Base-by-base conservation (phyloP, 1,139 yeast species). In the Pichia sp. region DNA sequence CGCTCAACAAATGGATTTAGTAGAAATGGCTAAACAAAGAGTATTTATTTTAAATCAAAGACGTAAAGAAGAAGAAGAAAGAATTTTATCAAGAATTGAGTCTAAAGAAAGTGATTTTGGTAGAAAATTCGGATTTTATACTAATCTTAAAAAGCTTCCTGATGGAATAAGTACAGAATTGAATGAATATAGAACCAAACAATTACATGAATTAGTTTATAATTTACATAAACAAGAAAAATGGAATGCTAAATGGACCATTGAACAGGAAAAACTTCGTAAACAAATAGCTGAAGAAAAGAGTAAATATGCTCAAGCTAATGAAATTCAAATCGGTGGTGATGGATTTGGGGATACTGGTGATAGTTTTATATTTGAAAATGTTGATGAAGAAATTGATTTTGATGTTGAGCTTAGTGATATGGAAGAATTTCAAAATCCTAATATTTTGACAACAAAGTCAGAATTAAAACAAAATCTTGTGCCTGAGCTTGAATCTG, bases 21-120 rank as follows among this genome's bases (percentile, higher is more conserved):
- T 69, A 11, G 74, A 63, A 29, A 78, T 78, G 53, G 79, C 86
- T 0, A 60, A 64, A 11, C 67, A 68, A 35, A 63, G 86, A 39
- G 50, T 66, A 15, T 55, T 51, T 7, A 55, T 67, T 6, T 51
- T 66, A 29, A 59, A 66, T 31, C 54, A 54, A 33, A 56, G 62
- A 35, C 59, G 63, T 19, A 45, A 49, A 29, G 59, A 57, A 36
- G 56, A 58, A 40, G 65, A 64, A 36, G 39, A 50, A 23, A 41
- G 45, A 21, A 34, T 46, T 13, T 19, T 57, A 50, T 42, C 53
- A 52, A 35, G 58, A 50, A 23, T 53, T 46, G 38, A 57, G 65
- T 51, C 54, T 4, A 52, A 53, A 13, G 61, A 56, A 30, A 52
- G 61, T 22, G 54, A 56, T 8, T 48, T 61, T 7, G 74, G 75